Conservation (phyloP, 2,329 filamentous ascomycete genomes). For the Macrophomina tecta region DNA sequence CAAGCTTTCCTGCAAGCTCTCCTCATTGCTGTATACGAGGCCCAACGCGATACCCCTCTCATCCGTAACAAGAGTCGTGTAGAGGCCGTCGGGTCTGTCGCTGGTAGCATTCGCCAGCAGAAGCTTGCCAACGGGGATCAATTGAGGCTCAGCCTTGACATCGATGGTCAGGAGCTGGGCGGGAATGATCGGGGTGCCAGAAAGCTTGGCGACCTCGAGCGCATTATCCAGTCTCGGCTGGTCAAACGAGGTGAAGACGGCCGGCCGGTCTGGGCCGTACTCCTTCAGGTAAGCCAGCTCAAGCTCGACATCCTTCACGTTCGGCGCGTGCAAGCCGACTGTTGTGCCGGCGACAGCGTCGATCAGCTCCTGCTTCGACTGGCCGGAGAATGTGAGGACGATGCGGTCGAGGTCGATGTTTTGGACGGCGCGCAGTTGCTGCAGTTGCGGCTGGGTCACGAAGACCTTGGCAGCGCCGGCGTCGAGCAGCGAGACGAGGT, state of each 20-base stretch:
- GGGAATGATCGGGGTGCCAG: constrained; percentile 74
- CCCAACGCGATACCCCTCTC: constrained; percentile 84
- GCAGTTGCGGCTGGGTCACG: constrained; percentile 73
- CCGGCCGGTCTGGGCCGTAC: constrained; percentile 55
- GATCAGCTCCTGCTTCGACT: constrained; percentile 48
- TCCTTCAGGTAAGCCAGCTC: constrained; percentile 55
- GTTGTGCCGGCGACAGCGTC: constrained; percentile 48
- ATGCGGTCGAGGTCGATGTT: constrained; percentile 62
- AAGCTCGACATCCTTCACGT: constrained; percentile 50
- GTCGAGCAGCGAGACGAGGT: constrained; percentile 82
- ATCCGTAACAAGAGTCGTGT: constrained; percentile 90
- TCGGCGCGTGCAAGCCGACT: constrained; percentile 53
- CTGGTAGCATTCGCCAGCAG: constrained; percentile 78
- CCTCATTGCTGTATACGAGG: constrained; percentile 90
- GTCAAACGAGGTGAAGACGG: constrained; percentile 58
- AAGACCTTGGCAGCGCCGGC: constrained; percentile 85
- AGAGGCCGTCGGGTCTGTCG: constrained; percentile 81
- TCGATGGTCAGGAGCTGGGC: constrained; percentile 73
- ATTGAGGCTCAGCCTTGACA: constrained; percentile 60
- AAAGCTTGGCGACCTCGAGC: constrained; percentile 50
- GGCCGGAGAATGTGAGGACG: constrained; percentile 59
- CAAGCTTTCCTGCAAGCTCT: constrained; percentile 86
- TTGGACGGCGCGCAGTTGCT: constrained; percentile 57
- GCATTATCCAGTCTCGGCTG: constrained; percentile 48
- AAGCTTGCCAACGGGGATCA: constrained; percentile 72